Conservation (phyloP, 1,284 basidiomycete genomes). For the Marasmius tenuissimus region DNA sequence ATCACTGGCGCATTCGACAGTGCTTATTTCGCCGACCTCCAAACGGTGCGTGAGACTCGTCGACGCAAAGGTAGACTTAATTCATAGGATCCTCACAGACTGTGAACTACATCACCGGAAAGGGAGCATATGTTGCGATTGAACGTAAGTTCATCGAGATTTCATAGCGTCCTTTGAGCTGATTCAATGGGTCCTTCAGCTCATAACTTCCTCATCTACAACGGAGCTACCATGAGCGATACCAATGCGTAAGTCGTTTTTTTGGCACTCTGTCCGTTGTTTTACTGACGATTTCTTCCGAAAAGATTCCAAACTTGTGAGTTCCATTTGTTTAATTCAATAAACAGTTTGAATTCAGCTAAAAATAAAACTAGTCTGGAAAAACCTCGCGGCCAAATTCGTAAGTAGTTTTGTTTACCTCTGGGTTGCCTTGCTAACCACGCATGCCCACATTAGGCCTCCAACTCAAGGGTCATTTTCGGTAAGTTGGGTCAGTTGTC, state of each 20-base stretch:
- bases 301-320: constrained; percentile 52
- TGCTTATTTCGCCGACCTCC: constrained; percentile 52
- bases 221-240: constrained; percentile 47
- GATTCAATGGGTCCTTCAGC: constrained; percentile 28
- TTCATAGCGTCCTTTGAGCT: background rate
- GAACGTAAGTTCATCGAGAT: constrained; percentile 43
- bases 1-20: constrained; percentile 52
- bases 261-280: background rate
- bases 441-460: constrained; percentile 33
- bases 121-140: constrained; percentile 56
- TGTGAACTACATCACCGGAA: constrained; percentile 59
- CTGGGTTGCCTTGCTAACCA: background rate
- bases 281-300: constrained; percentile 1
- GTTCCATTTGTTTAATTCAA: constrained; percentile 15
- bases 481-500: constrained; percentile 25
- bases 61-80: too few relatives aligned
- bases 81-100: constrained; percentile 28
- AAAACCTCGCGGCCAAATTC: constrained; percentile 52
- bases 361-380: constrained; percentile 43
- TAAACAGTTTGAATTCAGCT: background rate
- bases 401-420: constrained; percentile 29
- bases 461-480: constrained; percentile 54
- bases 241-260: constrained; percentile 40
- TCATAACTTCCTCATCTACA: constrained; percentile 64
- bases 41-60: constrained; percentile 31